These are phyloP conservation scores for Oryza brachyantha DNA, from an alignment of 176 grass and related monocot species.

Conservation along the genomic window DNA sequence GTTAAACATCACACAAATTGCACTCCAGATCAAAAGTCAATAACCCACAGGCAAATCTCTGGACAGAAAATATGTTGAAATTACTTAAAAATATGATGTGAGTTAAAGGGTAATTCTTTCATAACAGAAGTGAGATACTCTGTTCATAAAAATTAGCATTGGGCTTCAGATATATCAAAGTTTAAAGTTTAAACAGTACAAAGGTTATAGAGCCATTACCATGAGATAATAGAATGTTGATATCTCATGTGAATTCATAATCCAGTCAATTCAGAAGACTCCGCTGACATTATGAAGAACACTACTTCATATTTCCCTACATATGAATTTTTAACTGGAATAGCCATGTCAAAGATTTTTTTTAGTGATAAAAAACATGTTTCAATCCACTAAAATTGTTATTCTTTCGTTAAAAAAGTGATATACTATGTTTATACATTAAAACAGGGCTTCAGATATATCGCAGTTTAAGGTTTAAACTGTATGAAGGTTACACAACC, in stretches of 20 bases:
- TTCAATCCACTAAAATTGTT: neutral
- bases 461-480: neutral
- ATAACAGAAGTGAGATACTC: neutral
- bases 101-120: neutral
- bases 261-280: neutral
- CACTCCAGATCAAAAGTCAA: neutral
- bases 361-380: neutral
- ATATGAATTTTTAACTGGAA: neutral
- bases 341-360: neutral
- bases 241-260: neutral
- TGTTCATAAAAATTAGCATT: neutral
- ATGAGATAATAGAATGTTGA: neutral
- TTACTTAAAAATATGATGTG: constrained; percentile 1
- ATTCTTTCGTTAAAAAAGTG: neutral
- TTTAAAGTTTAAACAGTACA: neutral
- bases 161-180: no score
- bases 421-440: neutral
- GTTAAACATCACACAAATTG: constrained; percentile 1
- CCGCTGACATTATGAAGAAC: neutral
- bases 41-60: neutral
- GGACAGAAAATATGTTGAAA: neutral
- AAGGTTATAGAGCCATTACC: neutral
- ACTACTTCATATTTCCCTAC: neutral
- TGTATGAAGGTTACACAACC: neutral
- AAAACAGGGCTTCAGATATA: neutral